Conservation (phyloP, 129 eudicot genomes). For the Tagetes erecta region DNA sequence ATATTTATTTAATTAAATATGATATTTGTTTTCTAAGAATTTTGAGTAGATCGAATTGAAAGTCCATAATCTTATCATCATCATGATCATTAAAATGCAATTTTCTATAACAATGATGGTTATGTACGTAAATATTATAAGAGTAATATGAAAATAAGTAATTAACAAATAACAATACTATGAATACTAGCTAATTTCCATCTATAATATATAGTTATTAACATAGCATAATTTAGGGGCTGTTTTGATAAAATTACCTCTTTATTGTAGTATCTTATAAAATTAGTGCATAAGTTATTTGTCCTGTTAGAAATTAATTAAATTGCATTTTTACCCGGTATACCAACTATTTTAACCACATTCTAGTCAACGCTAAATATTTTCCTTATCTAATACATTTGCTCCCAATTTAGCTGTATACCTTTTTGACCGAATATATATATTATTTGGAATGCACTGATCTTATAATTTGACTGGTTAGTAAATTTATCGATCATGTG, state of each 20-base stretch:
- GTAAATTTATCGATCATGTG: background rate
- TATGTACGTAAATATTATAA: too few species aligned
- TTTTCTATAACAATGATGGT: too few species aligned
- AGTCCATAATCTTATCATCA: background rate
- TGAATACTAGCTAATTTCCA: too few species aligned
- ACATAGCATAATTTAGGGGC: too few species aligned
- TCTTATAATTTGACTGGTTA: background rate
- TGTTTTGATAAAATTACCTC: too few species aligned
- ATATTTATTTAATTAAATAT: background rate
- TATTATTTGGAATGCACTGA: background rate
- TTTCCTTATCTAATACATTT: conserved; percentile 2
- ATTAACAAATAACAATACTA: background rate
- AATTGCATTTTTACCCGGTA: too few species aligned
- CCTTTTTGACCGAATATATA: conserved; percentile 17
- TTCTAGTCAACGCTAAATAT: conserved; percentile 3
- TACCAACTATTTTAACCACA: background rate
- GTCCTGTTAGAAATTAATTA: too few species aligned
- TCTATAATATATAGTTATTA: background rate
- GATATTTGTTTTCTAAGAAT: background rate
- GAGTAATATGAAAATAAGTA: background rate
- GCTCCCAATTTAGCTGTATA: background rate
- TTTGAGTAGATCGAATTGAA: background rate
- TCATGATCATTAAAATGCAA: background rate
- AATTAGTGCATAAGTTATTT: too few species aligned
- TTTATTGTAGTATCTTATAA: too few species aligned